Conservation (phyloP, 129 eudicot genomes). For the Glebionis coronaria region DNA sequence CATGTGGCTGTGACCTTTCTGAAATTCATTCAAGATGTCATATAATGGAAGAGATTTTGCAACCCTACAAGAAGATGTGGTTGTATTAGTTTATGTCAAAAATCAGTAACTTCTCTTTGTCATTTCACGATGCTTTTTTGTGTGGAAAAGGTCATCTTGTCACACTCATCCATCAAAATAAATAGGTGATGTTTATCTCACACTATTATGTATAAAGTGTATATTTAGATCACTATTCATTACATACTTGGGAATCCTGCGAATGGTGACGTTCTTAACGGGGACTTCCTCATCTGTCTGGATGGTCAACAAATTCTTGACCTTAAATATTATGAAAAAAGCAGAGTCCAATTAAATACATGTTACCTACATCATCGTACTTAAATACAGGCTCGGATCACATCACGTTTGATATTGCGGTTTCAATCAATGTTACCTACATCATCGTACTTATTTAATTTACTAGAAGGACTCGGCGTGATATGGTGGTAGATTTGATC, state of each 20-base stretch:
- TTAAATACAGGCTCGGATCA: too few species aligned
- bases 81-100: background rate
- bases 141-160: background rate
- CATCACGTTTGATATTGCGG: too few species aligned
- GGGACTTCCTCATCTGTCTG: slow-evolving; percentile 77
- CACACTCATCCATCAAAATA: background rate
- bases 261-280: slow-evolving; percentile 76
- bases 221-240: background rate
- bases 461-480: too few species aligned
- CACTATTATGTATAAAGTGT: background rate
- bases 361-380: too few species aligned
- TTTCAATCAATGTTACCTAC: too few species aligned
- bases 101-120: background rate
- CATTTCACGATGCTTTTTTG: background rate
- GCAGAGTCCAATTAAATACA: background rate
- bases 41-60: slow-evolving; percentile 74
- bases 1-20: slow-evolving; percentile 99
- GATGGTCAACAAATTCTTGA: slow-evolving; percentile 76
- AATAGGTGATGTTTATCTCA: background rate
- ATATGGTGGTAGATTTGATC: too few species aligned
- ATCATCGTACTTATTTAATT: too few species aligned
- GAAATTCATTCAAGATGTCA: slow-evolving; percentile 90
- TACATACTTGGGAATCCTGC: slow-evolving; percentile 68
- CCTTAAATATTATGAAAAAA: slow-evolving; percentile 34
- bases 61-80: slow-evolving; percentile 47